Evolutionary conservation across 2,329 filamentous ascomycete species (phyloP), one percentile per base, ranked within the genome.

Genomic region (Cladosporium halotolerans): DNA sequence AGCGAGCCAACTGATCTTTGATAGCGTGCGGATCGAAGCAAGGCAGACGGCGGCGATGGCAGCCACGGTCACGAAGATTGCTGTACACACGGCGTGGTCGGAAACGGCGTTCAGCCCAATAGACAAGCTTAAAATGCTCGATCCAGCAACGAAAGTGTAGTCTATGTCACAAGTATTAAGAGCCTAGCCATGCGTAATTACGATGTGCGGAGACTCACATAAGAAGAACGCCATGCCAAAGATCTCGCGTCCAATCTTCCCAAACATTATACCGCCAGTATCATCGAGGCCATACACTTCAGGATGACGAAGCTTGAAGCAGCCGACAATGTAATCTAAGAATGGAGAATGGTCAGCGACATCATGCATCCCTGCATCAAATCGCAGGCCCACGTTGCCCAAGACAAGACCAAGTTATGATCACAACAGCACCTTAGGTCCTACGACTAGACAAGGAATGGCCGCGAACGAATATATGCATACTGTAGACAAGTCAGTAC

Each of bases 41-140:
- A 38, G 13, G 28, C 36, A n/a, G 19, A 38, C 36, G 10, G 39
- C 28, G 7, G 28, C 23, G 11, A 48, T 31, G 23, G 45, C 45
- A 16, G 33, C 46, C n/a, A 52, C 41, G n/a, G 45, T 38, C 7
- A 45, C 44, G 16, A 36, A 84, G 69, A 73, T 80, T 9, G 80
- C 79, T 0, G 81, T 83, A 60, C 82, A 85, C 3, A 76, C 69
- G 4, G 75, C 76, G 60, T 84, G 81, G 19, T 72, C 70, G 0
- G 79, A 81, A 1, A 85, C 70, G 0, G 81, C 79, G 59, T 85
- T 85, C 48, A 85, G 68, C 0, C 74, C 81, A 0, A 79, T 79
- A 0, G 80, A 80, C 1, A 82, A 74, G 13, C 79, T 79, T 33
- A 84, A 72, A 54, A 84, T 80, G 8, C 81, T 80, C 0, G 77